Evolutionary conservation across 495 filamentous ascomycete genomes (phyloP).

Genomic region (Aspergillus avenaceus): DNA sequence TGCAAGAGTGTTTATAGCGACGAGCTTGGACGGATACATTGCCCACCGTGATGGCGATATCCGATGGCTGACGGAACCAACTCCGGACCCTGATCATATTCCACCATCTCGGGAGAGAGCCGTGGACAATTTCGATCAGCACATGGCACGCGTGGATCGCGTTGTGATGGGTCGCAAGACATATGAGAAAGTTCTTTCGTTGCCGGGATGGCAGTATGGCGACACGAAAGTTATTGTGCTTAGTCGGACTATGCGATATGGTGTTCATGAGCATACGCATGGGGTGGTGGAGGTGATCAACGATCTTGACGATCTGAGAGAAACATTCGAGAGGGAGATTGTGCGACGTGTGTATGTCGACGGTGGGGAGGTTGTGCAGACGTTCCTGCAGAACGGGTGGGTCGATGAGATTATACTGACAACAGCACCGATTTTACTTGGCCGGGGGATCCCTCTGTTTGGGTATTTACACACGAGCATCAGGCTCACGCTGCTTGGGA

Average conservation of each 20-base stretch:
- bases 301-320: neutral
- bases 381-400: slow-evolving; percentile 10
- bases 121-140: neutral
- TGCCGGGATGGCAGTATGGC: slow-evolving; percentile 8
- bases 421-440: slow-evolving; percentile 2
- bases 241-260: neutral
- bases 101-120: neutral
- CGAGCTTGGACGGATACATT: slow-evolving; percentile 12
- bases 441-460: neutral
- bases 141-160: slow-evolving; percentile 9
- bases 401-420: slow-evolving; percentile 13
- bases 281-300: neutral
- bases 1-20: slow-evolving; percentile 4
- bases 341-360: slow-evolving; percentile 8
- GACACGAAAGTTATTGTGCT: slow-evolving; percentile 3
- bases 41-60: slow-evolving; percentile 5
- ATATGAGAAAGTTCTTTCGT: neutral
- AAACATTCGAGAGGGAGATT: neutral
- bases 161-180: slow-evolving; percentile 11
- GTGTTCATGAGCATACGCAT: neutral
- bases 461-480: neutral
- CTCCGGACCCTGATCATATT: neutral
- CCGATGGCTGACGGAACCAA: slow-evolving; percentile 7
- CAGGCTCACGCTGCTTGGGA: slow-evolving; percentile 2
- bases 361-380: slow-evolving; percentile 6